A percentile compares a stretch with the other conserved stretches of the same genome.
phyloP scores from a whole-genome alignment of 768 basidiomycete genomes.

The Boletellus sp. region DNA sequence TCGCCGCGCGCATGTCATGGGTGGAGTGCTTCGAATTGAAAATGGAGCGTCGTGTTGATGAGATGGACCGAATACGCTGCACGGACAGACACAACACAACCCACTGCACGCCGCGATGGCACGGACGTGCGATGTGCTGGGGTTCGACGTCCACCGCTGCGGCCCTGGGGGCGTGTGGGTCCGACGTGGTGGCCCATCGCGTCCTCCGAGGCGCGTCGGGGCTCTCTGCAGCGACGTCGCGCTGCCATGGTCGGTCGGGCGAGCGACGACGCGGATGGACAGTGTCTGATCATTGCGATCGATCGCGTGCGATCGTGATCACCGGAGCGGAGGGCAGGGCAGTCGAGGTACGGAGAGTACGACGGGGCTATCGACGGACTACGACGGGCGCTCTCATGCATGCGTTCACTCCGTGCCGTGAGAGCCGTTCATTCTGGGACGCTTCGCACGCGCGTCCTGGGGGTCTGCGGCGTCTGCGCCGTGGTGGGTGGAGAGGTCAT shows the following conservation, averaged over 20 bases:
- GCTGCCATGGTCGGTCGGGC: too few relatives aligned
- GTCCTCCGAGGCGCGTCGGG: constrained; percentile 17
- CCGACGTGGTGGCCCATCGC: constrained; percentile 8
- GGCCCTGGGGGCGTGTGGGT: constrained; percentile 25
- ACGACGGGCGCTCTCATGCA: too few relatives aligned
- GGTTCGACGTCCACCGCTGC: constrained; percentile 22
- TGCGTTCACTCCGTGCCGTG: neutral
- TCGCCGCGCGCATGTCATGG: too few relatives aligned
- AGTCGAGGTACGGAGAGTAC: constrained; percentile 15
- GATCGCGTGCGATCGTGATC: constrained; percentile 35
- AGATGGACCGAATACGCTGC: constrained; percentile 8
- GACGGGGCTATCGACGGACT: neutral
- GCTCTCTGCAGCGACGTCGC: too few relatives aligned
- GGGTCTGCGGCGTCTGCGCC: constrained; percentile 2
- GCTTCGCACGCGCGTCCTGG: constrained; percentile 18
- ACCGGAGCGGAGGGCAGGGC: constrained; percentile 27
- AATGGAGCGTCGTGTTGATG: constrained; percentile 19
- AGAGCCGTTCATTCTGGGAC: constrained; percentile 24
- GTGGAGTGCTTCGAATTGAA: constrained; percentile 30
- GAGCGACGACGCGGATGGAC: constrained; percentile 11
- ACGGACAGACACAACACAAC: constrained; percentile 7
- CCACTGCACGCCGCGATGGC: constrained; percentile 18
- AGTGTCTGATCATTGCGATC: constrained; percentile 30
- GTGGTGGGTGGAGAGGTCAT: constrained; percentile 40
- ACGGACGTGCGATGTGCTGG: constrained; percentile 8